A percentile compares a stretch with the other conserved stretches of the same genome.
Evolutionary conservation across 148 eudicot species (phyloP).

Genomic region (Nyssa sinensis): DNA sequence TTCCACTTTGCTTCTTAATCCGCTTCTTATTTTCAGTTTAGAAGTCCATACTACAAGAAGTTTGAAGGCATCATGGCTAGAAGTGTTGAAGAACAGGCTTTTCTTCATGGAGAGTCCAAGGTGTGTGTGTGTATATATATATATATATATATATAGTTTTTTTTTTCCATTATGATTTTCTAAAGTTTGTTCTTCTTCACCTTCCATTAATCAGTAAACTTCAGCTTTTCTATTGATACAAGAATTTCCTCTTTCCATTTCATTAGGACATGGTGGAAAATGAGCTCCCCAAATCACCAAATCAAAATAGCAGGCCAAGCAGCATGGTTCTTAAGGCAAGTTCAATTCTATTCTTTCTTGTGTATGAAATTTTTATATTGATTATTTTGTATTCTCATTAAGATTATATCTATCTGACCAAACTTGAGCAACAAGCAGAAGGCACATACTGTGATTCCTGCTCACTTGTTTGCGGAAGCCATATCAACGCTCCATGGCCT

Average conservation of each 20-base stretch:
- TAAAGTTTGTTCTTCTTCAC: neutral
- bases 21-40: neutral
- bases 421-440: constrained; percentile 26
- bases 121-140: neutral
- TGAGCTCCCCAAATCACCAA: constrained; percentile 30
- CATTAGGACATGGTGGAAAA: constrained; percentile 18
- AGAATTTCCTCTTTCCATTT: neutral
- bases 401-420: neutral
- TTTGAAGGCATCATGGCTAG: constrained; percentile 25
- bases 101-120: constrained; percentile 28
- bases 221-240: neutral
- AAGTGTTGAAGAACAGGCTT: constrained; percentile 26
- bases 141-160: neutral
- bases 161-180: neutral
- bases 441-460: constrained; percentile 43
- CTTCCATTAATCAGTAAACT: neutral
- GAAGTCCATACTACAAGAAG: neutral
- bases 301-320: constrained; percentile 39
- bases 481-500: constrained; percentile 50
- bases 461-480: constrained; percentile 51
- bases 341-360: neutral
- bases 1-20: neutral
- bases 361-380: neutral
- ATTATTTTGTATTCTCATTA: neutral
- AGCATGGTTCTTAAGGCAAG: constrained; percentile 54